Base-by-base conservation (phyloP, 768 basidiomycete genomes). In the Tylopilus vinaceipallidus region DNA sequence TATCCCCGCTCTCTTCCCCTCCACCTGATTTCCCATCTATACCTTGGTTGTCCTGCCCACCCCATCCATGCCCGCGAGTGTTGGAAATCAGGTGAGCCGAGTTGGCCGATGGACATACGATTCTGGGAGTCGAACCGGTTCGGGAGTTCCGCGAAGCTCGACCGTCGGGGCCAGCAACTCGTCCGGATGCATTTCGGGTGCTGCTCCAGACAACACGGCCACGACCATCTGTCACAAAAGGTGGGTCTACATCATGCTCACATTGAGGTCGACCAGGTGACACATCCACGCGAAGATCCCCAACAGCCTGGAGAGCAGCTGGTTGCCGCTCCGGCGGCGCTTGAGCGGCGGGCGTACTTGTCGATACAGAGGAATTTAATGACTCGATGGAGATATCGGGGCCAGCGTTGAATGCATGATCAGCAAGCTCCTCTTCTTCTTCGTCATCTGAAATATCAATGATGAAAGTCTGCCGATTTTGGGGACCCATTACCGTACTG, bases 171-270 rank as follows among this genome's bases (percentile, higher is more conserved):
- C 42, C 37, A 32, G 43, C 23, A 6, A 56, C 50, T 40, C 66
- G 47, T 17, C 51, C 58, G 38, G 63, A 34, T 44, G 40, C 43
- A 36, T 47, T 60, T 19, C 59, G 61, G 20, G 67, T 55, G 34
- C 67, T 71, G 43, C 67, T 70, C 69, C 70, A 71, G 41, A 84
- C 77, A 19, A 83, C 82, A 47, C 82, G 71, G 9, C 83, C 83
- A 39, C 83, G 73, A 23, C 83, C 83, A 62, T 85, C 83, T 13
- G 83, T 84, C 50, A 81, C 71, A 57, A 84, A 84, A 7, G 78
- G 75, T 26, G 81, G 79, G 24, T 75, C 72, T 16, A 56, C 35
- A 14, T 72, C 64, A 42, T 71, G 70, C 42, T 71, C 66, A 44
- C 60, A 56, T 38, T 56, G 66, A 33, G 52, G 55, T 40, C 48